phyloP scores from a whole-genome alignment of 495 filamentous ascomycete species.

The Podospora pseudopauciseta region DNA sequence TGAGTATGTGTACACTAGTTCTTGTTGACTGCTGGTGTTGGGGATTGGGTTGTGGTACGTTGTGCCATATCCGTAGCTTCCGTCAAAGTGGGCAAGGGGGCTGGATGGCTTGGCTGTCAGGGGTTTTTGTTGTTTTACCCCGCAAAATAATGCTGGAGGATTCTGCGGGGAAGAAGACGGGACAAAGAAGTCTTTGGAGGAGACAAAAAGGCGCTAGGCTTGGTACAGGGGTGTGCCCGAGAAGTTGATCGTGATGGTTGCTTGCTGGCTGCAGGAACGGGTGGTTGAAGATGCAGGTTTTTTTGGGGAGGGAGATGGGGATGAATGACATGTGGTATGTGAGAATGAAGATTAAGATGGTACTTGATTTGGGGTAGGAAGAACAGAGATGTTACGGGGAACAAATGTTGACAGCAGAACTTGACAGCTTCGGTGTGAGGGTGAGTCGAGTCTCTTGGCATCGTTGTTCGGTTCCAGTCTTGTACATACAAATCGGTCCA shows the following conservation, averaged over 20 bases:
- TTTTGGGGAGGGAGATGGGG: not conserved
- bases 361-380: not conserved
- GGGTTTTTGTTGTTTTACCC: not conserved
- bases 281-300: not conserved
- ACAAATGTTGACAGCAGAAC: not conserved
- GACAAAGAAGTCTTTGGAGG: not conserved
- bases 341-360: not conserved
- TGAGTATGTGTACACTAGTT: not conserved
- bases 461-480: not conserved
- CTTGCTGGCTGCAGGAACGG: not conserved
- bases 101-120: not conserved
- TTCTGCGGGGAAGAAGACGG: not conserved
- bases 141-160: not conserved
- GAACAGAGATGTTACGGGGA: no score
- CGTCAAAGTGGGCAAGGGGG: not conserved
- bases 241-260: not conserved
- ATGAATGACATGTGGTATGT: not conserved
- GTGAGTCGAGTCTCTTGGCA: not conserved
- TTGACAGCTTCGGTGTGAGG: not conserved
- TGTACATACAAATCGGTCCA: not conserved
- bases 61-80: not conserved
- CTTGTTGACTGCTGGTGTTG: not conserved
- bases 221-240: not conserved
- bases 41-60: no score
- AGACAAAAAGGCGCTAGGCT: not conserved